Conservation (phyloP, 2,329 filamentous ascomycete species). For the Fusarium vanettenii region DNA sequence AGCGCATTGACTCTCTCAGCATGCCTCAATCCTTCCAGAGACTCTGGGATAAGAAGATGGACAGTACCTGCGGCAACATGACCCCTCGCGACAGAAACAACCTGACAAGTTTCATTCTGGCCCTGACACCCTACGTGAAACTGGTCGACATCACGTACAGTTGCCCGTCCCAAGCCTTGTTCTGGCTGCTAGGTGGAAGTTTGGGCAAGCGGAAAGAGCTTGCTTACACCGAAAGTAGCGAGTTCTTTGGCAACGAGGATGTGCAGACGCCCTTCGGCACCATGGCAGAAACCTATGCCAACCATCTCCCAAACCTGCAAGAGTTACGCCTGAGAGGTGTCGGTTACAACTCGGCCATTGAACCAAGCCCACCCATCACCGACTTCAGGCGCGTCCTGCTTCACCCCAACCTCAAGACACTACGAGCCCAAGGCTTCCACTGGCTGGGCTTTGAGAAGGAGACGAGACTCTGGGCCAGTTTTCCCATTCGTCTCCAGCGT, state of each 20-base stretch:
- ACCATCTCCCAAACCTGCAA: not conserved
- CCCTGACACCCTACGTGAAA: not conserved
- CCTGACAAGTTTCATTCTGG: not conserved
- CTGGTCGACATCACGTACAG: not conserved
- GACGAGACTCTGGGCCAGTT: not conserved
- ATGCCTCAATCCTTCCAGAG: not conserved
- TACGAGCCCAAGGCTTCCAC: not conserved
- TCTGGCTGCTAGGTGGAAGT: not conserved
- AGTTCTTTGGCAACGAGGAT: not conserved
- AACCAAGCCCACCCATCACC: not conserved
- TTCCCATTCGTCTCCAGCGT: not conserved
- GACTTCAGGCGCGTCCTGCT: not conserved
- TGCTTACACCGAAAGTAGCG: not conserved
- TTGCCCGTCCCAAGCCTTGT: not conserved
- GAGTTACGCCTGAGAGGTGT: not conserved
- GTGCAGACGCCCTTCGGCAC: not conserved
- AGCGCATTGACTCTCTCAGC: not conserved
- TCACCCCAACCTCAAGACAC: not conserved
- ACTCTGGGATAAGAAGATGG: not conserved
- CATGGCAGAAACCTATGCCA: not conserved
- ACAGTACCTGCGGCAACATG: not conserved
- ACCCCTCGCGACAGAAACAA: not conserved
- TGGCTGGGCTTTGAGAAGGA: not conserved
- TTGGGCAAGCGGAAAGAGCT: not conserved
- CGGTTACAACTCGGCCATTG: not conserved